Percentiles rank a stretch among this genome's conserved stretches.
Conservation (phyloP, 1,284 basidiomycete genomes). For the Sphagnurus paluster region DNA sequence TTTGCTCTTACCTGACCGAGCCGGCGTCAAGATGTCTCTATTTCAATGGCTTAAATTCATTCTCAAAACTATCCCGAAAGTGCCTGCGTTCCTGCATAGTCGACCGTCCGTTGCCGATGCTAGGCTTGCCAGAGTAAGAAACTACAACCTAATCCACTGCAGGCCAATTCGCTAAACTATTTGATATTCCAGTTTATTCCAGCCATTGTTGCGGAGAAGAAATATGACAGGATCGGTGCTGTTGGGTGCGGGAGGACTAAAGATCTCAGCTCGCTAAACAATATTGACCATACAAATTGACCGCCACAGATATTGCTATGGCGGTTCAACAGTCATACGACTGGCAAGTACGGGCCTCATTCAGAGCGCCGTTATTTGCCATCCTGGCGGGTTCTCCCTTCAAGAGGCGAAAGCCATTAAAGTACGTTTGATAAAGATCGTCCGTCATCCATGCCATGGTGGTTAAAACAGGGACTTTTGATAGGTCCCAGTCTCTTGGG, state of each 20-base stretch:
- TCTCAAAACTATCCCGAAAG: constrained; percentile 10
- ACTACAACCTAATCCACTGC: neutral
- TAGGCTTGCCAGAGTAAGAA: constrained; percentile 11
- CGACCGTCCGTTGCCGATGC: constrained; percentile 13
- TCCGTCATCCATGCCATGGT: neutral
- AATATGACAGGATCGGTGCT: constrained; percentile 59
- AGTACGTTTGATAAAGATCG: constrained; percentile 12
- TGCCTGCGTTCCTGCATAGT: constrained; percentile 18
- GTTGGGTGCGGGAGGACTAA: constrained; percentile 47
- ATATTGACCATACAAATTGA: neutral
- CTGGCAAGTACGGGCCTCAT: constrained; percentile 42
- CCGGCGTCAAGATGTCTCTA: constrained; percentile 9
- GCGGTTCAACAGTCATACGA: constrained; percentile 45
- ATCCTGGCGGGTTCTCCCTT: constrained; percentile 48
- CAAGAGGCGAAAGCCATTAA: constrained; percentile 46
- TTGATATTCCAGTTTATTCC: constrained; percentile 42
- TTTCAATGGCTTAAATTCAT: constrained; percentile 16
- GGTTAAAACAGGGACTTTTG: neutral
- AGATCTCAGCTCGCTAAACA: neutral
- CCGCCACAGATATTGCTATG: constrained; percentile 57
- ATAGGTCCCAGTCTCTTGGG: constrained; percentile 17
- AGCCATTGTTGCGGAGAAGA: constrained; percentile 47
- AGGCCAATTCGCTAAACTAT: neutral
- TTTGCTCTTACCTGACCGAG: constrained; percentile 15
- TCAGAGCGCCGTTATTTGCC: constrained; percentile 52